Evolutionary conservation across 805 yeast species (phyloP).

Genomic region (Limtongia smithiae): DNA sequence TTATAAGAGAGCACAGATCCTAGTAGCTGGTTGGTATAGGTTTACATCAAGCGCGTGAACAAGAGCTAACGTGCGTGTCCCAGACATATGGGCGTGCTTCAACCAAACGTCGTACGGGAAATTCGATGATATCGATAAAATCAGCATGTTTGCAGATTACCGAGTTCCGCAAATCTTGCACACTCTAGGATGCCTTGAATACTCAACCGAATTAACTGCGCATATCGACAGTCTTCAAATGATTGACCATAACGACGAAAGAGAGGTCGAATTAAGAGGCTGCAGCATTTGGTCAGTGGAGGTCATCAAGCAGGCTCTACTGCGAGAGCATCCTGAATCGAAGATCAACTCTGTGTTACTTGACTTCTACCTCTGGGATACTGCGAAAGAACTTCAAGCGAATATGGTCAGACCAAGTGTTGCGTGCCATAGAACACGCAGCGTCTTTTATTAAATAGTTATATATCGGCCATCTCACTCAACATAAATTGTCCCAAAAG

Average conservation of each 20-base stretch:
- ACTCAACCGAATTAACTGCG: slow-evolving; percentile 33
- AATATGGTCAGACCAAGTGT: slow-evolving; percentile 24
- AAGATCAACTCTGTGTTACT: slow-evolving; percentile 40
- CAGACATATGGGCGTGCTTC: slow-evolving; percentile 47
- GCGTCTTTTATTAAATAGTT: slow-evolving; percentile 32
- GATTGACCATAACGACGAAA: slow-evolving; percentile 36
- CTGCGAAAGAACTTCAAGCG: slow-evolving; percentile 41
- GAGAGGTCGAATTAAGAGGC: slow-evolving; percentile 44
- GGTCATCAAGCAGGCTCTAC: slow-evolving; percentile 33
- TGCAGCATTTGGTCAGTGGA: slow-evolving; percentile 45
- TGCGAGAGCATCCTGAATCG: slow-evolving; percentile 23
- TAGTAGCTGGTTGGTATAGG: slow-evolving; percentile 32
- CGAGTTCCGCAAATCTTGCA: slow-evolving; percentile 46
- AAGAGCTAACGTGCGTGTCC: no score
- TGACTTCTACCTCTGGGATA: slow-evolving; percentile 46
- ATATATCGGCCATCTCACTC: no score
- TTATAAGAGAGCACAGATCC: slow-evolving; percentile 44
- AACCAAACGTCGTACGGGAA: slow-evolving; percentile 38
- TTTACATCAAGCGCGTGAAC: no score
- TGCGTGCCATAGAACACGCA: slow-evolving; percentile 42
- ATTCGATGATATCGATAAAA: slow-evolving; percentile 41
- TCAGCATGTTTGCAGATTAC: slow-evolving; percentile 49
- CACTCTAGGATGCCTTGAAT: slow-evolving; percentile 38
- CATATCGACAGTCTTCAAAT: slow-evolving; percentile 28
- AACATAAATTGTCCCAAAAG: no score